Evolutionary conservation across 148 eudicot genomes (phyloP), one percentile per base, ranked within the genome.

Genomic region (Chenopodium formosanum): DNA sequence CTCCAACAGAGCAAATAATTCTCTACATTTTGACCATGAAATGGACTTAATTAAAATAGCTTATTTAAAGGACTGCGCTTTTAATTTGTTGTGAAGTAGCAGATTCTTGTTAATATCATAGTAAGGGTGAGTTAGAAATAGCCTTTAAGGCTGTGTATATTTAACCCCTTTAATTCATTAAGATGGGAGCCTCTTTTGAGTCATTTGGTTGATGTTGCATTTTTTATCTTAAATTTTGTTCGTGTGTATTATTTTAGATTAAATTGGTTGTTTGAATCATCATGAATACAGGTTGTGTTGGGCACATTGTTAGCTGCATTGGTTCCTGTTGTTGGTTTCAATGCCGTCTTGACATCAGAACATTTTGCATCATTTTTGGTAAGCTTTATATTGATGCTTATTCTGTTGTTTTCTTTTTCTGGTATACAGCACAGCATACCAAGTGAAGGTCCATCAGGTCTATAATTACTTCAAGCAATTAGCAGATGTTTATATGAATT

Each of bases 301-400:
- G 99, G 99, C 73, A 96, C 99, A 76, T 82, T 96, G 80, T 82
- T 96, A 79, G 99, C 99, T 65, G 92, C 99, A 74, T 83, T 96
- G 88, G 99, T 96, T 78, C 99, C 99, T 80, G 99, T 96, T 87
- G 99, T 96, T 77, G 99, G 99, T 80, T 96, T 96, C 83, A 96
- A 96, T 86, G 99, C 99, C 22, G 92, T 96, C 74, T 81, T 96
- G 94, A 96, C 99, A 75, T 96, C 99, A 10, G 99, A 96, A 80
- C 99, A 96, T 90, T 95, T 95, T 89, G 98, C 93, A 56, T 95
- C 98, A 78, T 95, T 93, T 84, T 88, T 96, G 93, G 99, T 96
- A 82, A 96, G 94, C 56, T 78, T 46, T 40, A 14, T 76, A 62
- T 27, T 12, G 65, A 68, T 40, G 44, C 44, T 5, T 66, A 27